Base-by-base conservation (phyloP, 441 rosid genomes). In the Gossypium trilobum region DNA sequence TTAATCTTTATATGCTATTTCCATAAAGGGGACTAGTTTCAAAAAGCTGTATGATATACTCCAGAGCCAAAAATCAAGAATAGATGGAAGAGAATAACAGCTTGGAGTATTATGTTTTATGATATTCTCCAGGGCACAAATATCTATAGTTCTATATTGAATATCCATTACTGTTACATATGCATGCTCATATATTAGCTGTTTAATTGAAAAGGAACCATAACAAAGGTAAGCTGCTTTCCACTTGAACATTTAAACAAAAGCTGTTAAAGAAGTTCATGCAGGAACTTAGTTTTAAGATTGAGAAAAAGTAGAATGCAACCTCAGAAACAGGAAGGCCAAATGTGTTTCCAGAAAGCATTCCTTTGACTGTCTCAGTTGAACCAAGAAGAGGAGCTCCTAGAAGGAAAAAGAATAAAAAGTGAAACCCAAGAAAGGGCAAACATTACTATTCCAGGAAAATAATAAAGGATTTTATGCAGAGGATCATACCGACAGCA, bases 281-380 rank as follows among this genome's bases (percentile, higher is more conserved):
- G 16, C 20, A 51, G 57, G 19, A 55, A 67, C 22, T 42, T 31
- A 62, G 11, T 29, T 13, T 39, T 46, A 69, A 7, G 20, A 65
- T 22, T 29, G 17, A 72, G 65, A 73, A 65, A 71, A 72, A 76
- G 63, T 72, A 57, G 75, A 80, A 82, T 72, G 79, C 66, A 72
- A 95, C 99, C 99, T 92, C 98, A 74, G 99, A 85, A 80, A 92
- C 73, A 75, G 98, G 99, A 84, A 95, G 91, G 78, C 98, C 99
- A 78, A 82, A 92, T 50, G 97, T 89, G 72, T 76, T 78, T 77
- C 99, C 99, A 77, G 92, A 89, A 51, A 95, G 90, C 61, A 89
- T 68, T 66, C 82, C 96, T 83, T 89, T 91, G 73, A 95, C 75
- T 14, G 91, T 75, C 85, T 91, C 96, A 77, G 77, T 81, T 75